Base-by-base conservation (phyloP, 495 filamentous ascomycete species). In the Neurospora pannonica region DNA sequence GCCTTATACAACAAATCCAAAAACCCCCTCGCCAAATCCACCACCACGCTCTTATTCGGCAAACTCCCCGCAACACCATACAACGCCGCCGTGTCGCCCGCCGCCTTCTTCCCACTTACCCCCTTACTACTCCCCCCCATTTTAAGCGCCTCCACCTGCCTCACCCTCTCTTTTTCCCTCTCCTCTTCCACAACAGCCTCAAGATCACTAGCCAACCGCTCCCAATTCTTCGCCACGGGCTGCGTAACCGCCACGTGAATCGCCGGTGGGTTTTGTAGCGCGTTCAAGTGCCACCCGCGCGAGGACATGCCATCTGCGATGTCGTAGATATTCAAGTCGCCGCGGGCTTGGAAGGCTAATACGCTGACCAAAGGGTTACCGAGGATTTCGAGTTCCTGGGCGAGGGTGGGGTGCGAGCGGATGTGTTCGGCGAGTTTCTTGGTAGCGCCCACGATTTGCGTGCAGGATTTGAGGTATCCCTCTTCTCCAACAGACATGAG, bases 1-100 rank as follows among this genome's bases (percentile, higher is more conserved):
- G 94, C 94, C 86, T 98, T 98, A 81, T 98, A 99, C 82, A 98
- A 82, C 71, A 94, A 93, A 86, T 99, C 95, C 78, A 99, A 87
- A 84, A 98, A 99, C 36, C 94, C 96, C 73, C 86, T 91, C 24
- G 94, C 94, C 80, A 99, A 83, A 77, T 95, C 93, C 79, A 92
- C 93, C 71, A 99, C 93, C 34, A 99, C 90, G 76, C 92, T 93
- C 87, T 98, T 98, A 79, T 98, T 95, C 37, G 96, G 96, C 78
- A 99, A 84, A 78, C 93, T 95, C 15, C 97, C 96, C 3, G 96
- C 96, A 67, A 99, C 94, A 46, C 96, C 96, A 82, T 99, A 99
- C 71, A 99, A 83, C 13, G 94, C 94, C 15, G 94, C 92, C 11
- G 92, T 90, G 80, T 98, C 94, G 7, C 92, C 91, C 24, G 83